Base-by-base conservation (phyloP, 495 filamentous ascomycete species). In the Bryoglossum gracile region DNA sequence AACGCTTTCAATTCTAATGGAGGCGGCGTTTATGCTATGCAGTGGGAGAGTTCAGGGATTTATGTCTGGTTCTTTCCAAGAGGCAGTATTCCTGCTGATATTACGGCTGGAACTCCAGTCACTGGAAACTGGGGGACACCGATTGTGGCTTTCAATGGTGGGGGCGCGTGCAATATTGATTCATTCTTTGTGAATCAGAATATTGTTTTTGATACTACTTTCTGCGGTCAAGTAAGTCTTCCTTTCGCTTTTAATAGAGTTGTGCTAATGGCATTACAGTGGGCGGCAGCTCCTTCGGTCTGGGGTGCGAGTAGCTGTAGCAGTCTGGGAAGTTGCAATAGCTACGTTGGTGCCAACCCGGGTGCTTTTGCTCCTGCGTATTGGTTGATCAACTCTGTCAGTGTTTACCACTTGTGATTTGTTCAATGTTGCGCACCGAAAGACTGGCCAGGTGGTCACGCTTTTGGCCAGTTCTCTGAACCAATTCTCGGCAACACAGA, bases 221-320 rank as follows among this genome's bases (percentile, higher is more conserved):
- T 95, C 65, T 95, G 91, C 66, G 91, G 91, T 34, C 81, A 88
- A 57, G 54, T 95, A 84, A 83, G 88, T 86, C 21, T 87, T 84
- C 35, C 70, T 35, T 30, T 28, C 14, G 1, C 4, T 40, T 23
- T 32, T 18, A 14, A 23, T 32, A 11, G 21, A 38, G 22, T 11
- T 22, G 33, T 28, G 21, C 26, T 30, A 5, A 35, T 6, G 6
- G 10, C 46, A 34, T 14, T 11, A 43, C 28, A 55, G 52, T 95
- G 86, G 86, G 89, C 88, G 18, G 90, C 87, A 33, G n/a, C n/a
- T n/a, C n/a, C n/a, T n/a, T 69, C 72, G 45, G 78, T 79, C 13
- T 83, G 73, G 69, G 42, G 35, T 13, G 17, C 23, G n/a, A 65
- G 73, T 46, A 62, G 61, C 30, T 78, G 76, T 59, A 48, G 57